Conservation (phyloP, 2,329 filamentous ascomycete genomes). For the Septoria linicola region DNA sequence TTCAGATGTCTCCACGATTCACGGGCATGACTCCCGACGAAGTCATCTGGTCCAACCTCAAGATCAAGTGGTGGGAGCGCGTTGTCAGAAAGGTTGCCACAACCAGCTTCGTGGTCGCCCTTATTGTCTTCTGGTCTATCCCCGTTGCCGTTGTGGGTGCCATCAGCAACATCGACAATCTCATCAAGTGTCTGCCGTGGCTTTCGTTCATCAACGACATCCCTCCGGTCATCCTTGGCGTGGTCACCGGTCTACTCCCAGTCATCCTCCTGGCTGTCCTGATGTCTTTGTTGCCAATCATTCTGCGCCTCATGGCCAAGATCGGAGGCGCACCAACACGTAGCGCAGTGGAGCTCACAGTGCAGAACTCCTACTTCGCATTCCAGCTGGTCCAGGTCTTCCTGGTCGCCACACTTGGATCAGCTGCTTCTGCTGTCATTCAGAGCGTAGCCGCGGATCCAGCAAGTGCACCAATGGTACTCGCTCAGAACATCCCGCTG, state of each 20-base stretch:
- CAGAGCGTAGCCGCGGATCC: slow-evolving; percentile 65
- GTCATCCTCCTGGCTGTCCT: slow-evolving; percentile 75
- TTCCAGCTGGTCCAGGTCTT: slow-evolving; percentile 94
- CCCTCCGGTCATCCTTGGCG: slow-evolving; percentile 70
- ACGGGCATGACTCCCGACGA: slow-evolving; percentile 80
- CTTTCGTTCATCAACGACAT: slow-evolving; percentile 71
- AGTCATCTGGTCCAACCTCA: slow-evolving; percentile 82
- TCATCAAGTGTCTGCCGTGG: slow-evolving; percentile 55
- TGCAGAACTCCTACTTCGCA: slow-evolving; percentile 86
- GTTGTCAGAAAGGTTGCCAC: slow-evolving; percentile 70
- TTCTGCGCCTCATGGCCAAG: slow-evolving; percentile 79
- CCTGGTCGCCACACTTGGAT: slow-evolving; percentile 78
- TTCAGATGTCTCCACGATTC: slow-evolving; percentile 83
- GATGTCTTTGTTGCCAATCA: slow-evolving; percentile 79
- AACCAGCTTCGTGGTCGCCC: slow-evolving; percentile 67
- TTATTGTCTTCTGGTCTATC: slow-evolving; percentile 85
- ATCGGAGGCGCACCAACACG: slow-evolving; percentile 75
- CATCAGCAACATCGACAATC: slow-evolving; percentile 75
- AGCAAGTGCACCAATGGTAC: slow-evolving; percentile 28
- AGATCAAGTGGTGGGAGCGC: slow-evolving; percentile 82
- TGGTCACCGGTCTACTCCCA: slow-evolving; percentile 82
- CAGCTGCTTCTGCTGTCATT: slow-evolving; percentile 71
- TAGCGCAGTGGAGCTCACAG: slow-evolving; percentile 79
- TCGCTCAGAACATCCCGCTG: slow-evolving; percentile 59
- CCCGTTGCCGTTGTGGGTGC: slow-evolving; percentile 76